Conservation (phyloP, 371 early-diverging fungal genomes). For the Pancytospora philotis region DNA sequence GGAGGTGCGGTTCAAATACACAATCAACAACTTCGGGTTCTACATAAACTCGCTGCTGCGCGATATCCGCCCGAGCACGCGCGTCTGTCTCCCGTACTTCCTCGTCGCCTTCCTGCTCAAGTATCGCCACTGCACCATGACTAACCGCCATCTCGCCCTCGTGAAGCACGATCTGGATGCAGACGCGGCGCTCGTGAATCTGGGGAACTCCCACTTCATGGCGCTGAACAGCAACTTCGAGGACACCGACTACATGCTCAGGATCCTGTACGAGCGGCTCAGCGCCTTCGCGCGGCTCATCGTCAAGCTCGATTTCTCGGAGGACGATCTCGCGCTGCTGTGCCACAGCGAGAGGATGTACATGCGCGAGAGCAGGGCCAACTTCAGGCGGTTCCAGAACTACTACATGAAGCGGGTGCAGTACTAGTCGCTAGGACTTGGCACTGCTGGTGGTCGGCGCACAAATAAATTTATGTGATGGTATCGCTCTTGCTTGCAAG, state of each 20-base stretch:
- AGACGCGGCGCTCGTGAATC: background rate
- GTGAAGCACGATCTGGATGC: constrained; percentile 1
- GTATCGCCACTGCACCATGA: background rate
- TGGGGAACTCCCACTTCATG: background rate
- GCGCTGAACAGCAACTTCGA: background rate
- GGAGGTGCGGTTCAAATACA: background rate
- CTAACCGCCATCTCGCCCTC: background rate
- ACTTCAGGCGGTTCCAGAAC: background rate
- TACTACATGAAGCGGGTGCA: background rate
- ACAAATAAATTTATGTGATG: too few species aligned
- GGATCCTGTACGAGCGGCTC: background rate
- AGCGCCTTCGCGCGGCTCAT: background rate
- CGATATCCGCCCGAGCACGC: background rate
- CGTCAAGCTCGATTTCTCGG: background rate
- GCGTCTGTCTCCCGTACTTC: background rate
- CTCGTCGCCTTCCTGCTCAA: background rate
- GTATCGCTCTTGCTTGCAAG: too few species aligned
- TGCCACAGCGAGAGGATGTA: background rate
- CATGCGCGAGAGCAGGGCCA: background rate
- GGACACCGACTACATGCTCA: background rate
- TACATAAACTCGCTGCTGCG: background rate
- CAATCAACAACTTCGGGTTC: background rate
- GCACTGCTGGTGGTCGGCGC: too few species aligned
- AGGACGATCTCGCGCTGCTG: background rate
- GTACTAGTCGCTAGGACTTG: too few species aligned